These are phyloP conservation scores for Pugionium dolabratum DNA, from an alignment of 345 rosid genomes.

Conservation along the genomic window DNA sequence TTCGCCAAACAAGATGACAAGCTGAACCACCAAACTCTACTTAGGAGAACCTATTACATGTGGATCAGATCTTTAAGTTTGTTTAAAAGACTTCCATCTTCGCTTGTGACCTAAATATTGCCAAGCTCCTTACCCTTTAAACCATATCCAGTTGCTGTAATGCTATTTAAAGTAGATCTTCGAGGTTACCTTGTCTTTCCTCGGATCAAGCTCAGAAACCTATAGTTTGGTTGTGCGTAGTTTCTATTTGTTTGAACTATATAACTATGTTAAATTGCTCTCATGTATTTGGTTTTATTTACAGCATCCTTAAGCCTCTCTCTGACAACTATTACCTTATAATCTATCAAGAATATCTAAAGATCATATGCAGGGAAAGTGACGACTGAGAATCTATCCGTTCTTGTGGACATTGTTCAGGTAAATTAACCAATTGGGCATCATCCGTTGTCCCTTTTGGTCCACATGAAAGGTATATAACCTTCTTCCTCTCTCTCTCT, in stretches of 20 bases:
- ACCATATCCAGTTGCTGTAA: constrained; percentile 54
- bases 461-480: constrained; percentile 29
- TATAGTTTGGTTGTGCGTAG: constrained; percentile 26
- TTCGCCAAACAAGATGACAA: constrained; percentile 89
- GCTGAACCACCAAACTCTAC: constrained; percentile 76
- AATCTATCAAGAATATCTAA: background rate
- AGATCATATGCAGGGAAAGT: constrained; percentile 35
- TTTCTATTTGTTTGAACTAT: constrained; percentile 31
- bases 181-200: constrained; percentile 30
- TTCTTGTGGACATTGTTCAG: constrained; percentile 24
- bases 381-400: constrained; percentile 14
- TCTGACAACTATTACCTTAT: constrained; percentile 16
- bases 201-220: constrained; percentile 31
- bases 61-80: constrained; percentile 49
- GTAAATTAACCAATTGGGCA: constrained; percentile 23
- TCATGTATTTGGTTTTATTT: constrained; percentile 1
- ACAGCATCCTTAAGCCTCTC: constrained; percentile 16
- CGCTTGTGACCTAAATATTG: constrained; percentile 46
- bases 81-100: constrained; percentile 55
- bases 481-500: background rate
- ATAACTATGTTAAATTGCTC: constrained; percentile 14
- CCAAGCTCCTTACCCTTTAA: constrained; percentile 68
- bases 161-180: constrained; percentile 40
- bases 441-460: constrained; percentile 13
- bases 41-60: constrained; percentile 64